These are phyloP conservation scores for Metschnikowia corniflorae DNA, from an alignment of 805 yeast species.

Conservation along the genomic window DNA sequence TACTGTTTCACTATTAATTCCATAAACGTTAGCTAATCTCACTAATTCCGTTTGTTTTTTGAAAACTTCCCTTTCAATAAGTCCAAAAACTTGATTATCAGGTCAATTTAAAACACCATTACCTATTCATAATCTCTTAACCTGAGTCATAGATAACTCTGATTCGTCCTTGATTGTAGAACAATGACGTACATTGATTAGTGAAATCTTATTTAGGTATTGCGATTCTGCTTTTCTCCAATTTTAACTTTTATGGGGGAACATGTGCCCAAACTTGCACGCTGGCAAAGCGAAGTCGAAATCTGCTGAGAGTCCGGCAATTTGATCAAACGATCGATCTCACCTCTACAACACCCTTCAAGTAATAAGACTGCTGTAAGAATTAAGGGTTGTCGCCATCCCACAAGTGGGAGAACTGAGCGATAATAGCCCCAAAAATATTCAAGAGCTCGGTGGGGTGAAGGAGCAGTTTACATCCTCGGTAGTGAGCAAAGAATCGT, in stretches of 20 bases:
- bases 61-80: not conserved
- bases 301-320: too few species aligned
- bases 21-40: not conserved
- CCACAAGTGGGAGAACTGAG: conserved; percentile 54
- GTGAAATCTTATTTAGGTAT: conserved; percentile 1
- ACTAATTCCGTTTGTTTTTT: not conserved
- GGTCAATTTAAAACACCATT: conserved; percentile 1
- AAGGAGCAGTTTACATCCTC: conserved; percentile 26
- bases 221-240: not conserved
- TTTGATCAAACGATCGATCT: conserved; percentile 73
- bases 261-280: too few species aligned
- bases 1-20: not conserved
- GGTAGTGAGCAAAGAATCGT: conserved; percentile 21
- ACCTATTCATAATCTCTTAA: not conserved
- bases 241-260: not conserved
- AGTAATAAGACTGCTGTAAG: conserved; percentile 58
- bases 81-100: not conserved
- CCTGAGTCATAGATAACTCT: not conserved
- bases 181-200: not conserved
- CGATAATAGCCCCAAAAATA: conserved; percentile 63
- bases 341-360: conserved; percentile 70
- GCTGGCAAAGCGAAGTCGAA: too few species aligned
- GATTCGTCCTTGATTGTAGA: conserved; percentile 1
- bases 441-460: conserved; percentile 58
- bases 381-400: conserved; percentile 59